Evolutionary conservation across 768 basidiomycete species (phyloP), one percentile per base, ranked within the genome.

Genomic region (Termitomyces sp.): DNA sequence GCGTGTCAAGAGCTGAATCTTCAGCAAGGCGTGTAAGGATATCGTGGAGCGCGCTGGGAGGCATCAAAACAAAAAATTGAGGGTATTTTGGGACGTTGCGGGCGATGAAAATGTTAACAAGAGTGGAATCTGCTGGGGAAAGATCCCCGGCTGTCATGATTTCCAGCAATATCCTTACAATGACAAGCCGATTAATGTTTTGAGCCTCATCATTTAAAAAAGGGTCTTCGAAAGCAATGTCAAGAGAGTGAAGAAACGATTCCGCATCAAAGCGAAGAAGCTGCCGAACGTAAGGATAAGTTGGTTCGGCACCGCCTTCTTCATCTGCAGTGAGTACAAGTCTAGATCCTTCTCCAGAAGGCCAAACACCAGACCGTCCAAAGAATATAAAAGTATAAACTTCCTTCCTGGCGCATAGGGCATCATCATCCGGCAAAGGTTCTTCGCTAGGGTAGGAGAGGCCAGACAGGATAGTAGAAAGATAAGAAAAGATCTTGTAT

Each of bases 71-170:
- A 14, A 94, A 79, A 69, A 87, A 92, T 71, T 97, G 95, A 1
- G 90, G 86, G 72, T 98, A 99, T 73, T 98, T 98, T 0, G 97
- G 93, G 11, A 97, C 84, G 69, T 98, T 99, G 57, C 95, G 88
- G 4, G 97, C 92, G 56, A 98, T 82, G 72, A 99, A 99, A 59
- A 99, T 98, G 66, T 95, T 86, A 49, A 96, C 80, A 69, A 99
- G 91, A 3, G 91, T 94, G 57, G 76, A 73, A 67, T 92, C 93
- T 40, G 79, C 71, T 29, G 82, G 70, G 0, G 83, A 72, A 27
- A 94, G 71, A 48, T 78, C 76, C 23, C 72, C 73, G 2, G 81
- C 77, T 5, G 83, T 75, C 6, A 88, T 62, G 35, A 95, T 85
- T 65, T 98, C 94, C 56, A 95, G 79, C 35, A 98, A 75, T 54